Conservation (phyloP, 2,329 filamentous ascomycete species). For the Raffaelea albimanens region DNA sequence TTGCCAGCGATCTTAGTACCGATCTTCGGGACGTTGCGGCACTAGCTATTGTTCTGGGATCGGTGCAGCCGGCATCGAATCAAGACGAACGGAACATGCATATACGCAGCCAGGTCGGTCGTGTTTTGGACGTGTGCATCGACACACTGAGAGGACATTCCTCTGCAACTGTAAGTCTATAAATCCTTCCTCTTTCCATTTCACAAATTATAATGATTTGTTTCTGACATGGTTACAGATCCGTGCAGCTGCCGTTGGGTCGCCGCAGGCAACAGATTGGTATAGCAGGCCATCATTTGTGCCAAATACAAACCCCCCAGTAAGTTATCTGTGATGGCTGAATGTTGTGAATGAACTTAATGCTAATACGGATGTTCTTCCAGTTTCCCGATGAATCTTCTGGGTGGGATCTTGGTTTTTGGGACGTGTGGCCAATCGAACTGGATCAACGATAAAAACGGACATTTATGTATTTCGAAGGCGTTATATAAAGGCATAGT, state of each 20-base stretch:
- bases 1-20: conserved; percentile 13
- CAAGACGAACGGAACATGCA: conserved; percentile 10
- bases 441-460: not conserved
- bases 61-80: conserved; percentile 13
- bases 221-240: conserved; percentile 1
- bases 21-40: conserved; percentile 15
- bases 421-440: not conserved
- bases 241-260: conserved; percentile 1
- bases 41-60: conserved; percentile 14
- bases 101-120: conserved; percentile 11
- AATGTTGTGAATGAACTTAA: no score
- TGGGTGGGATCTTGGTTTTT: conserved; percentile 1
- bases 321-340: not conserved
- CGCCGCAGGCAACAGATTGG: conserved; percentile 4
- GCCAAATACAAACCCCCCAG: not conserved
- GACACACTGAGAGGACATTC: conserved; percentile 8
- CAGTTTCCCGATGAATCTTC: not conserved
- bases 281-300: conserved; percentile 4
- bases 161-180: conserved; percentile 7
- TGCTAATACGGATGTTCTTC: no score
- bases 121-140: conserved; percentile 12
- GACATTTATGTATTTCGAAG: no score
- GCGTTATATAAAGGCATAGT: no score
- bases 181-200: not conserved
- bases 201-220: not conserved